Evolutionary conservation across 169 alveolate species (phyloP), one percentile per base, ranked within the genome.

Genomic region (Plasmodium chabaudi): DNA sequence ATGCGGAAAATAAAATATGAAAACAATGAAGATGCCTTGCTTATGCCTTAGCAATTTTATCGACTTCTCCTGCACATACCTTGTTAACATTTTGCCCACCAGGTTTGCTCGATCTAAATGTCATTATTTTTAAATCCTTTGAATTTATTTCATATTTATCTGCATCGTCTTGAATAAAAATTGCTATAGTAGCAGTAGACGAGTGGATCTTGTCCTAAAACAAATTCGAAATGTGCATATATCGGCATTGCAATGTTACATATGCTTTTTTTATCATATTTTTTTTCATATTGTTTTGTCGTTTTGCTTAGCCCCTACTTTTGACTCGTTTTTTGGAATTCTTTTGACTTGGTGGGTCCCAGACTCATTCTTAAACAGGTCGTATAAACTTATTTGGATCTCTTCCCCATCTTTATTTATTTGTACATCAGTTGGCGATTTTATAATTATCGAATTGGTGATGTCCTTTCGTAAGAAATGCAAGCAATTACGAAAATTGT

Each of bases 61-160:
- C 21, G 12, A 13, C 13, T 47, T 73, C 13, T 42, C 9, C 10
- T n/a, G 46, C n/a, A 1, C 63, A 15, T 59, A 94, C 96, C 93
- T 94, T 94, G 70, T 94, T 94, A 25, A 94, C 96, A 73, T 94
- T 94, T 68, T 94, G 96, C 13, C 96, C 96, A 1, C 96, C 96
- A 1, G 96, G 94, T 49, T 94, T 94, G 59, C 95, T 90, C 0
- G 96, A 87, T 12, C 96, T 61, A 74, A 94, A 94, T n/a, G 96
- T 94, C 53, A 82, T 92, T 92, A 94, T 77, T 69, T 72, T 93
- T 27, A 94, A 64, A 59, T 94, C 95, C 39, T 87, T 82, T 19
- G 92, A 93, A 65, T 94, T 88, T 25, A 94, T 65, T 69, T 72
- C 92, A 13, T 47, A 17, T 17, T 67, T 60, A 10, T 51, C 49